phyloP scores from a whole-genome alignment of 106 monocot species.

The Triglochin maritima region DNA sequence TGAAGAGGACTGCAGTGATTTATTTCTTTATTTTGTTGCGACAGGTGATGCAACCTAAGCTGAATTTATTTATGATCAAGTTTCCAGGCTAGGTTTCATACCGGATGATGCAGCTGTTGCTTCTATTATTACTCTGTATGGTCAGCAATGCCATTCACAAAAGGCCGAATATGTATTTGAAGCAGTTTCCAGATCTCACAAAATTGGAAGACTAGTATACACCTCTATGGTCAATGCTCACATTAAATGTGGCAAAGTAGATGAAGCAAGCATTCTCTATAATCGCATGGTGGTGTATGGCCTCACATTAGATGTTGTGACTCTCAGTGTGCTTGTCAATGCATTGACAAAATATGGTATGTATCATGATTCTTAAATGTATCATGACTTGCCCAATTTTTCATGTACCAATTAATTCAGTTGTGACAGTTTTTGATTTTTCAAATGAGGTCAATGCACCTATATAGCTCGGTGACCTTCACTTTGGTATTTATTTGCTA shows the following conservation, averaged over 20 bases:
- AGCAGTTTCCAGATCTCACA: constrained; percentile 16
- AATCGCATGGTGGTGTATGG: constrained; percentile 36
- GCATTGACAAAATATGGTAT: constrained; percentile 62
- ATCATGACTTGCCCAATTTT: too few species aligned
- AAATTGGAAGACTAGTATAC: constrained; percentile 27
- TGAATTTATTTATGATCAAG: constrained; percentile 25
- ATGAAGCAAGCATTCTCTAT: constrained; percentile 45
- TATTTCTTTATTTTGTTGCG: constrained; percentile 8
- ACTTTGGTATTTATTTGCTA: too few species aligned
- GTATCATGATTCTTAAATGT: background rate
- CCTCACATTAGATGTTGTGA: constrained; percentile 42
- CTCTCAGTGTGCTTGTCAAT: constrained; percentile 63
- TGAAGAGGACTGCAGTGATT: too few species aligned
- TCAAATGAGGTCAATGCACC: too few species aligned
- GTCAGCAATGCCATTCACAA: constrained; percentile 25
- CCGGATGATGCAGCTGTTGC: constrained; percentile 52
- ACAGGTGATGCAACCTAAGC: constrained; percentile 51
- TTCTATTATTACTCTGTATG: constrained; percentile 60
- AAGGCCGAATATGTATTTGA: constrained; percentile 45
- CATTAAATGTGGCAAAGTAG: constrained; percentile 51
- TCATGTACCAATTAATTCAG: background rate
- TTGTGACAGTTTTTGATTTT: too few species aligned
- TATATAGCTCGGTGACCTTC: too few species aligned
- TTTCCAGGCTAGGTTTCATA: constrained; percentile 36
- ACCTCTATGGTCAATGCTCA: constrained; percentile 62